These are phyloP conservation scores for Magnusiomyces paraingens DNA, from an alignment of 1,139 yeast species.

Conservation along the genomic window DNA sequence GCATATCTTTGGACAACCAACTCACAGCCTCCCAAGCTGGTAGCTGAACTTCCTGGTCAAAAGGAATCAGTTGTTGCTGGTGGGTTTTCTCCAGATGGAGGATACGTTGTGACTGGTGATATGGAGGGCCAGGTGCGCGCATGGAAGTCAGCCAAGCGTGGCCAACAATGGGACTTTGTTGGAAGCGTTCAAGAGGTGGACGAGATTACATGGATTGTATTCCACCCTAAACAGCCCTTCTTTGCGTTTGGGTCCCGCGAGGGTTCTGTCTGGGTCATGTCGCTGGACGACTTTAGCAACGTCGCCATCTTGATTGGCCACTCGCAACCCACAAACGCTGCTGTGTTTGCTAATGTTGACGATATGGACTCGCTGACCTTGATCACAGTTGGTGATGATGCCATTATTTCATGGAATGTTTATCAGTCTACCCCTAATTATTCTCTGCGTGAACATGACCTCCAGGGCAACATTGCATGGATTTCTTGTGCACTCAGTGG, in stretches of 20 bases:
- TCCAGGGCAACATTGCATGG: conserved; percentile 67
- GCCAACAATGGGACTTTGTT: conserved; percentile 71
- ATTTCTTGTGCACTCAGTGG: conserved; percentile 58
- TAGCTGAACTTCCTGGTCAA: conserved; percentile 68
- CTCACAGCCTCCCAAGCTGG: conserved; percentile 71
- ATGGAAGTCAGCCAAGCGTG: conserved; percentile 63
- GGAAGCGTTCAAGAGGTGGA: conserved; percentile 80
- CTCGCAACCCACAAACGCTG: conserved; percentile 64
- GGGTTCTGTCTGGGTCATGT: conserved; percentile 94
- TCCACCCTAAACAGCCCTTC: conserved; percentile 65
- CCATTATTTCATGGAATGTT: conserved; percentile 85
- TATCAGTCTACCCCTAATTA: conserved; percentile 59
- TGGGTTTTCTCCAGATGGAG: conserved; percentile 77
- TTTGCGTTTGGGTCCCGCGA: conserved; percentile 94
- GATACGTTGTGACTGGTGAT: conserved; percentile 78
- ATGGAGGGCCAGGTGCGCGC: conserved; percentile 85
- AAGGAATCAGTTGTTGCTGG: conserved; percentile 84
- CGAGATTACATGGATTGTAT: conserved; percentile 69
- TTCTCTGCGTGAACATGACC: conserved; percentile 54
- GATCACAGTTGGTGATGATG: conserved; percentile 79
- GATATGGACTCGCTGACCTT: conserved; percentile 56
- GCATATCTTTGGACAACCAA: conserved; percentile 93
- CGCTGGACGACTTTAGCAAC: conserved; percentile 48
- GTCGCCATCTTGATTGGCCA: conserved; percentile 78
- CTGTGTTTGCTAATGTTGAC: conserved; percentile 60